These are phyloP conservation scores for Cymbomonas tetramitiformis DNA, from an alignment of 139 green algal genomes.

Conservation along the genomic window DNA sequence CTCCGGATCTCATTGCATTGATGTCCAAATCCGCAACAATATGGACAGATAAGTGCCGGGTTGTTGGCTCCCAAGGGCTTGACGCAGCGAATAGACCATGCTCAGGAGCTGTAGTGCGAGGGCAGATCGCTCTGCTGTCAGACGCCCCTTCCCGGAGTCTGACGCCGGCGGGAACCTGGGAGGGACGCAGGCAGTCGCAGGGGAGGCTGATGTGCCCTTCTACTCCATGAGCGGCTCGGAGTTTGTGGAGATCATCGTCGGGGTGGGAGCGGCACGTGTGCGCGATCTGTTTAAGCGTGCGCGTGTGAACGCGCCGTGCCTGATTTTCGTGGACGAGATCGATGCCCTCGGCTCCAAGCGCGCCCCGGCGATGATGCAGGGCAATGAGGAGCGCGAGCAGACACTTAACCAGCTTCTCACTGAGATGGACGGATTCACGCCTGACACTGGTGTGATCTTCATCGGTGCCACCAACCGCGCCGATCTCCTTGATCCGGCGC, in stretches of 20 bases:
- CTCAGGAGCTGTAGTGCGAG: no score
- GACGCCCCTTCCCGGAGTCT: no score
- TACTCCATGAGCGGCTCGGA: conserved; percentile 83
- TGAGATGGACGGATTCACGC: conserved; percentile 95
- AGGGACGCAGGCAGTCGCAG: conserved; percentile 84
- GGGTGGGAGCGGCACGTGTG: conserved; percentile 83
- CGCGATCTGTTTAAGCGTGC: conserved; percentile 90
- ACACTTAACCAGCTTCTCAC: conserved; percentile 94
- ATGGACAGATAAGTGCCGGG: no score
- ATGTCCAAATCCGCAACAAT: no score
- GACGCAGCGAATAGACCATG: no score
- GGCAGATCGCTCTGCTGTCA: no score
- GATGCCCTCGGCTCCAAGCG: conserved; percentile 79
- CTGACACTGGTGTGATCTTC: conserved; percentile 83
- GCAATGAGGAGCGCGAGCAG: conserved; percentile 55
- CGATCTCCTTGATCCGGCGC: conserved; percentile 70
- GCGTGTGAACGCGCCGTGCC: conserved; percentile 57
- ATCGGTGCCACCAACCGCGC: conserved; percentile 78
- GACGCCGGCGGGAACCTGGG: no score
- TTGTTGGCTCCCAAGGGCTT: no score
- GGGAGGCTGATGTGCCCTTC: conserved; percentile 72
- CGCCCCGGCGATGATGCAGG: conserved; percentile 32
- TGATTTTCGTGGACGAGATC: conserved; percentile 98
- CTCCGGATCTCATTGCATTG: no score
- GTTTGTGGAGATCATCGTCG: conserved; percentile 95